Base-by-base conservation (phyloP, 345 rosid genomes). In the Pugionium dolabratum region DNA sequence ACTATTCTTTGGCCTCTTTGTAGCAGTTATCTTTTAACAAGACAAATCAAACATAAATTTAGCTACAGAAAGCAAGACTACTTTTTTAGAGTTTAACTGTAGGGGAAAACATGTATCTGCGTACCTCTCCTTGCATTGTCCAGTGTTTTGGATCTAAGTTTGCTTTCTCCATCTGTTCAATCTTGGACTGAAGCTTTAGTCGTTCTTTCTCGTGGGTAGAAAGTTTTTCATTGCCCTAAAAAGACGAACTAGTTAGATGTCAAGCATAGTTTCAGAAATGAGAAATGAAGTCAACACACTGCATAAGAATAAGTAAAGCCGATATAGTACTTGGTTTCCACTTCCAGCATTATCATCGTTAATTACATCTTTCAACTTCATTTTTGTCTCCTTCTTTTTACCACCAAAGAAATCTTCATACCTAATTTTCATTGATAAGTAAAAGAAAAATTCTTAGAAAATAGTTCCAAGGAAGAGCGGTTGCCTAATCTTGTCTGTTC, bases 91-190 rank as follows among this genome's bases (percentile, higher is more conserved):
- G 67, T 26, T 30, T 26, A 64, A 52, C 3, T 0, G 30, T 32
- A 36, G 1, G 31, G 7, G 6, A 52, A 46, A 54, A 46, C 57
- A 55, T 33, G 55, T n/a, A 37, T 5, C 1, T 45, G 49, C n/a
- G 59, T 77, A 87, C 99, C 97, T 94, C 99, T 82, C 99, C 99
- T 62, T 68, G 89, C 99, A 94, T 86, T 59, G 96, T 94, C 99
- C 99, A 94, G 57, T 79, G 67, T 76, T 90, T 94, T 5, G 90
- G 81, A 74, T 94, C 99, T 74, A 94, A 59, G 78, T 90, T 90
- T 67, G 85, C 81, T 79, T 81, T 84, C 83, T 90, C 97, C 97
- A 94, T 84, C 75, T 74, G 78, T 67, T 82, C 81, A 56, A 88
- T 86, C 81, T 94, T 84, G 65, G 90, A 73, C 47, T 73, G 75